These are phyloP conservation scores for Hapsidospora chrysogenum DNA, from an alignment of 495 filamentous ascomycete genomes.

Conservation along the genomic window DNA sequence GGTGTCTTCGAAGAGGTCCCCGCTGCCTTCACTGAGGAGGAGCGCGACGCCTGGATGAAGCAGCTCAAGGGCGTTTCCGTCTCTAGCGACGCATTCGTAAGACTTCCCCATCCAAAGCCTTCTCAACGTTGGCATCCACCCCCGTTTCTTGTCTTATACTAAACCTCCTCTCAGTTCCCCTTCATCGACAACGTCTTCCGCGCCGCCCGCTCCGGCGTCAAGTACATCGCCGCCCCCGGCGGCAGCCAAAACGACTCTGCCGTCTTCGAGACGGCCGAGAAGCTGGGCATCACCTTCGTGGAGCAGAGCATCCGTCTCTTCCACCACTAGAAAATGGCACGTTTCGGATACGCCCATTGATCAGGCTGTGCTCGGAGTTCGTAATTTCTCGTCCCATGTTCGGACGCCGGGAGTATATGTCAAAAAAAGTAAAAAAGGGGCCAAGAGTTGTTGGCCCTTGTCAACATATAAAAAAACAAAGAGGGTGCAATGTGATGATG, in stretches of 20 bases:
- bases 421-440: too few relatives aligned
- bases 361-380: too few relatives aligned
- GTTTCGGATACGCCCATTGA: too few relatives aligned
- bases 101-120: conserved; percentile 12
- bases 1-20: conserved; percentile 87
- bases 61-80: conserved; percentile 71
- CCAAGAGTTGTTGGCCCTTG: too few relatives aligned
- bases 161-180: conserved; percentile 49
- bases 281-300: conserved; percentile 79
- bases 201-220: conserved; percentile 70
- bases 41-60: conserved; percentile 66
- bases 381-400: too few relatives aligned
- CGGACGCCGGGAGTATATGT: too few relatives aligned
- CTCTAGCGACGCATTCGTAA: conserved; percentile 87
- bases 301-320: conserved; percentile 79
- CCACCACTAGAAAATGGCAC: too few relatives aligned
- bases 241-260: conserved; percentile 85
- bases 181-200: conserved; percentile 97
- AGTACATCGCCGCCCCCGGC: conserved; percentile 85
- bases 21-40: conserved; percentile 59
- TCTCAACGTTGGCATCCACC: not conserved
- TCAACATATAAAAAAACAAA: too few relatives aligned
- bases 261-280: conserved; percentile 84
- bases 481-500: too few relatives aligned
- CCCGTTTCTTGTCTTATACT: too few relatives aligned